A percentile compares a stretch with the other conserved stretches of the same genome.
Conservation (phyloP, 768 basidiomycete genomes). For the Boletus rex-veris region DNA sequence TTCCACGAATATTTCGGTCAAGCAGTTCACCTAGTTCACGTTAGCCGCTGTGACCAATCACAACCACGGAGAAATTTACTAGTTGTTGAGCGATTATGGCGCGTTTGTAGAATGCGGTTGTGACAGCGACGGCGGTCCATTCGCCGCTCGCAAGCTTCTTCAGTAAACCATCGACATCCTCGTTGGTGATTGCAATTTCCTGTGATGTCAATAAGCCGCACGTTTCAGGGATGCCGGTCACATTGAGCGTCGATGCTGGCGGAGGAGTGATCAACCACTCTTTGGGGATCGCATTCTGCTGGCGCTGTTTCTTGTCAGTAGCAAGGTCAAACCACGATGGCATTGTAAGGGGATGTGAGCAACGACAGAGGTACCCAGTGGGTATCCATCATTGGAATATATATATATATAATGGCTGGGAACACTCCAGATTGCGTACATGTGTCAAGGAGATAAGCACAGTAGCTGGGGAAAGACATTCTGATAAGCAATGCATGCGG, state of each 20-base stretch:
- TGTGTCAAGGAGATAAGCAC: slow-evolving; percentile 9
- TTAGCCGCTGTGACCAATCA: not conserved
- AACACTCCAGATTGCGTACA: not conserved
- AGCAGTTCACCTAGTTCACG: slow-evolving; percentile 60
- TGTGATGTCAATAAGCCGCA: slow-evolving; percentile 54
- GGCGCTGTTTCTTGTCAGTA: slow-evolving; percentile 51
- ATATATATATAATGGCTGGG: slow-evolving; percentile 12
- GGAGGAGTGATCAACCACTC: slow-evolving; percentile 59
- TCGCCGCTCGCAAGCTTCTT: slow-evolving; percentile 49
- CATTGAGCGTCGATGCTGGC: slow-evolving; percentile 46
- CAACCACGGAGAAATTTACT: slow-evolving; percentile 38
- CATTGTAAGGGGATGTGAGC: slow-evolving; percentile 1
- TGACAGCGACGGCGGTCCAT: slow-evolving; percentile 68
- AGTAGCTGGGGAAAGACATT: no score
- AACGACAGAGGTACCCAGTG: not conserved
- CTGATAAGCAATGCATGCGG: not conserved
- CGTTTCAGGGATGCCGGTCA: slow-evolving; percentile 50
- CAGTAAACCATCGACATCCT: slow-evolving; percentile 44
- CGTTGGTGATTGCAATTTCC: slow-evolving; percentile 61
- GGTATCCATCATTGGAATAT: slow-evolving; percentile 3
- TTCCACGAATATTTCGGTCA: slow-evolving; percentile 83
- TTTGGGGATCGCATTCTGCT: slow-evolving; percentile 54
- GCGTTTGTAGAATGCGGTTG: slow-evolving; percentile 70
- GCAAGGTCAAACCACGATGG: slow-evolving; percentile 49
- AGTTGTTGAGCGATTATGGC: slow-evolving; percentile 79